Evolutionary conservation across 768 basidiomycete species (phyloP).

Genomic region (Piloderma croceum): DNA sequence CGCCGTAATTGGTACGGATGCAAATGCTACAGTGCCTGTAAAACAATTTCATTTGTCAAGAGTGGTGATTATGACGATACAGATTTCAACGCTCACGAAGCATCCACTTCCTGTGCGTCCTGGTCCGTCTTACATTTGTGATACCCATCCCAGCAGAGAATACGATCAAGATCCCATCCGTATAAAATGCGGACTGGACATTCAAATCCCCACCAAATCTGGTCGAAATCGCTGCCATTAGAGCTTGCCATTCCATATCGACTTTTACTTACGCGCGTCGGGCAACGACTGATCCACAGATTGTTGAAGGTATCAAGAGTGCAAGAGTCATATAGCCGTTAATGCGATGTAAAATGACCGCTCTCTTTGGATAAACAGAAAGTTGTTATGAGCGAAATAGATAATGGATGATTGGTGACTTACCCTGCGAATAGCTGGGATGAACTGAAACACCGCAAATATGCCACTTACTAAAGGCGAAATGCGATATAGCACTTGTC

Average conservation of each 20-base stretch:
- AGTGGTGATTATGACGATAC: not conserved
- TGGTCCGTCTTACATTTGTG: slow-evolving; percentile 21
- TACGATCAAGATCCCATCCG: slow-evolving; percentile 17
- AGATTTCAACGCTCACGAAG: slow-evolving; percentile 15
- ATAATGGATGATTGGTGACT: not conserved
- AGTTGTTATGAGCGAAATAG: not conserved
- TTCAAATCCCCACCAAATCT: slow-evolving; percentile 26
- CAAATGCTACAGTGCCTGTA: slow-evolving; percentile 19
- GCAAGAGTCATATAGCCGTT: slow-evolving; percentile 13
- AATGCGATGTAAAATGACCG: slow-evolving; percentile 18
- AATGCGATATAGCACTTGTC: too few species aligned
- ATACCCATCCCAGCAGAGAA: slow-evolving; percentile 14
- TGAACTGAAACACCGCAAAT: slow-evolving; percentile 19
- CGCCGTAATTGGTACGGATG: slow-evolving; percentile 12
- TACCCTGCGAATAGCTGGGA: slow-evolving; percentile 22
- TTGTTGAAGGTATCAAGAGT: not conserved
- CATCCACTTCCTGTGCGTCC: slow-evolving; percentile 25
- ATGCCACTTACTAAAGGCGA: slow-evolving; percentile 24
- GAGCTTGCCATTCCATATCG: slow-evolving; percentile 17
- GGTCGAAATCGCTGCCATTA: slow-evolving; percentile 14
- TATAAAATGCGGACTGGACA: slow-evolving; percentile 20
- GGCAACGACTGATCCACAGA: slow-evolving; percentile 11
- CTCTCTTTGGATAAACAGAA: slow-evolving; percentile 12
- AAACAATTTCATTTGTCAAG: slow-evolving; percentile 1
- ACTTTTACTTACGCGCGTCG: slow-evolving; percentile 14